Conservation (phyloP, 306 rosid species). For the Sphenostylis stenocarpa region DNA sequence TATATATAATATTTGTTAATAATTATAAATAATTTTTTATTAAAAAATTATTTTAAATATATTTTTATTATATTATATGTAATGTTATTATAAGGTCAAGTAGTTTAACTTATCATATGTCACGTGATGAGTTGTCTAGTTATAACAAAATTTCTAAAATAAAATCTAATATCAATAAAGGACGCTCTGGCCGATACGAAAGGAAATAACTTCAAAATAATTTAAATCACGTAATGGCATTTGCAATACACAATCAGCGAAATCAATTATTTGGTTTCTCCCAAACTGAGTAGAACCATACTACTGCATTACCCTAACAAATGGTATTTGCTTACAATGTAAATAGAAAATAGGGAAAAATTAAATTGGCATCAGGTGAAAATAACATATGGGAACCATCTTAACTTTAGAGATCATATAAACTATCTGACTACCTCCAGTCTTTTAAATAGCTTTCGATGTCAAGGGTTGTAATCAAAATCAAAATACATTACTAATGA, state of each 20-base stretch:
- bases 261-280: too few relatives aligned
- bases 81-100: too few relatives aligned
- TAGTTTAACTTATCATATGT: too few relatives aligned
- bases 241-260: not conserved
- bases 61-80: too few relatives aligned
- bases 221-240: not conserved
- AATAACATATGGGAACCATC: not conserved
- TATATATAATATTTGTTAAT: too few relatives aligned
- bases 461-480: slow-evolving; percentile 20
- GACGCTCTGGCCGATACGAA: too few relatives aligned
- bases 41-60: too few relatives aligned
- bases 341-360: not conserved
- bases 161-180: too few relatives aligned
- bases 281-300: slow-evolving; percentile 1
- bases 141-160: too few relatives aligned
- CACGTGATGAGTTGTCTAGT: too few relatives aligned
- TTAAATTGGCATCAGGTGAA: not conserved
- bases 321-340: not conserved
- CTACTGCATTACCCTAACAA: not conserved
- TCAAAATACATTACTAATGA: not conserved
- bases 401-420: slow-evolving; percentile 23
- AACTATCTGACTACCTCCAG: not conserved
- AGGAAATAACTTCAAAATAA: not conserved
- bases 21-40: too few relatives aligned
- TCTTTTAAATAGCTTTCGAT: not conserved